Percentiles rank a stretch among this genome's conserved stretches.
phyloP scores from a whole-genome alignment of 805 yeast genomes.

The Ogataea methanolica region DNA sequence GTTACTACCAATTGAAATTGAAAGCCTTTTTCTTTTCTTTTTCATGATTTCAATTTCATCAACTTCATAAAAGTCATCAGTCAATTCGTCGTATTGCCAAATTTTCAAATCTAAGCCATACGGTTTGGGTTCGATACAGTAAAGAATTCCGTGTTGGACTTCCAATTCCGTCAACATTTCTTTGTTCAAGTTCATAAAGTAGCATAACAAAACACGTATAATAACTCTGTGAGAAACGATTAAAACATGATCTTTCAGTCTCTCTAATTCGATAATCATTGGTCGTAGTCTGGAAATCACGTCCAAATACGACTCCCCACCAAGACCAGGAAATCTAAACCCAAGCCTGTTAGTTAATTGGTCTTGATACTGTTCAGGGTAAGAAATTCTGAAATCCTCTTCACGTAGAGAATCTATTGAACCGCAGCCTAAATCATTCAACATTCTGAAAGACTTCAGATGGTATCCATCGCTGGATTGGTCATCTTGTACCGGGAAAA shows the following conservation, averaged over 20 bases:
- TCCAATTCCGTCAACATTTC: constrained; percentile 35
- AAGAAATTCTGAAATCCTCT: constrained; percentile 23
- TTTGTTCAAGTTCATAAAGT: constrained; percentile 33
- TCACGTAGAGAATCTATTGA: constrained; percentile 29
- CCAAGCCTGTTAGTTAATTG: constrained; percentile 27
- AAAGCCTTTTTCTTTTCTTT: constrained; percentile 28
- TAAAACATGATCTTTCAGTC: constrained; percentile 32
- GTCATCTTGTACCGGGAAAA: constrained; percentile 24
- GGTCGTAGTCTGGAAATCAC: constrained; percentile 32
- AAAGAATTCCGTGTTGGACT: constrained; percentile 31
- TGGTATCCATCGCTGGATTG: constrained; percentile 16
- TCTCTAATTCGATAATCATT: constrained; percentile 32
- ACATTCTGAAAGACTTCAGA: constrained; percentile 29
- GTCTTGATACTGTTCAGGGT: constrained; percentile 25
- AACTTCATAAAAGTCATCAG: constrained; percentile 33
- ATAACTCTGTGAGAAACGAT: constrained; percentile 33
- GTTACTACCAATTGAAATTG: constrained; percentile 19
- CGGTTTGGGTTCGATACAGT: constrained; percentile 36
- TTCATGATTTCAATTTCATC: constrained; percentile 34
- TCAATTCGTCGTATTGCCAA: constrained; percentile 32
- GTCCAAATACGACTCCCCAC: constrained; percentile 36
- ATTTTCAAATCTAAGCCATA: constrained; percentile 34
- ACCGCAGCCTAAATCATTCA: constrained; percentile 34
- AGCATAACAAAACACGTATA: constrained; percentile 31
- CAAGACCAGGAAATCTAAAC: constrained; percentile 33